Conservation (phyloP, 2,329 filamentous ascomycete species). For the Xylariaceae sp. region DNA sequence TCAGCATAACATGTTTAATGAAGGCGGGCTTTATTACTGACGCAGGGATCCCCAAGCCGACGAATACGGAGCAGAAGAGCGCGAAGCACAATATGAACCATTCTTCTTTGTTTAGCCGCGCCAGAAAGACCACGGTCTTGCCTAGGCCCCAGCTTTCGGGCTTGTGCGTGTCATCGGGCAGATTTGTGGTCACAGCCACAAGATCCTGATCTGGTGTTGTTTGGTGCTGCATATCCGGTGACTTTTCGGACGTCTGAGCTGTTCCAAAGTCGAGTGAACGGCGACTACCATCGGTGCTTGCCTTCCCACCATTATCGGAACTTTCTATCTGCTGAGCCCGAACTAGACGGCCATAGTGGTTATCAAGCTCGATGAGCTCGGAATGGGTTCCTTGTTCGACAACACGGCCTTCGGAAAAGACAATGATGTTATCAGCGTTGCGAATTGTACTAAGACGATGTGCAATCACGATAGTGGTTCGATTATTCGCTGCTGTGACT, state of each 20-base stretch:
- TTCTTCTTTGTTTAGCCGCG: slow-evolving; percentile 29
- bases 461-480: slow-evolving; percentile 71
- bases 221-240: too few species aligned
- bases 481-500: slow-evolving; percentile 55
- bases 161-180: not conserved
- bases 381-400: slow-evolving; percentile 74
- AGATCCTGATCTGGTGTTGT: too few species aligned
- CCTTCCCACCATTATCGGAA: too few species aligned
- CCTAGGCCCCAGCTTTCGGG: not conserved
- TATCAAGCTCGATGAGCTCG: slow-evolving; percentile 59
- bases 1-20: too few species aligned
- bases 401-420: slow-evolving; percentile 66
- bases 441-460: slow-evolving; percentile 72
- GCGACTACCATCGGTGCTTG: too few species aligned
- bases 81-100: slow-evolving; percentile 21
- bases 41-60: slow-evolving; percentile 12
- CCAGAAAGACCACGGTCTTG: slow-evolving; percentile 3
- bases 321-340: slow-evolving; percentile 54
- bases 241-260: too few species aligned
- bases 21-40: not conserved
- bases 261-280: too few species aligned
- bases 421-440: slow-evolving; percentile 73
- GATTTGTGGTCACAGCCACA: too few species aligned
- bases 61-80: slow-evolving; percentile 10
- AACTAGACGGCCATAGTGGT: slow-evolving; percentile 67